These are phyloP conservation scores for Solanum stenotomum DNA, from an alignment of 257 asterid genomes.

Conservation along the genomic window DNA sequence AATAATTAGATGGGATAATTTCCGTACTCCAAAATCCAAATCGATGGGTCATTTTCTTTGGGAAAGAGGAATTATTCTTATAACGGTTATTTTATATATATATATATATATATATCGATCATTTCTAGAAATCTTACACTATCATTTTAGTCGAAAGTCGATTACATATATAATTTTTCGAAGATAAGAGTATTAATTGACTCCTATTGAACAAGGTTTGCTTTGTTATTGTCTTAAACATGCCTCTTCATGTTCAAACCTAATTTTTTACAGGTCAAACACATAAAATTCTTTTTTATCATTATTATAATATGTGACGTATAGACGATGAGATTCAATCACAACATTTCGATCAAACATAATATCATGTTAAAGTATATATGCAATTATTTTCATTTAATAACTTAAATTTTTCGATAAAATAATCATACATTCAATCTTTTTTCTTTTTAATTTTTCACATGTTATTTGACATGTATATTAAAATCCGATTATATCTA, in stretches of 20 bases:
- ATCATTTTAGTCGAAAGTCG: too few relatives aligned
- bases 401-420: not conserved
- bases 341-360: fast-evolving
- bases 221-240: not conserved
- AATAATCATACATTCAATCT: not conserved
- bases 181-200: not conserved
- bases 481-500: too few relatives aligned
- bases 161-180: too few relatives aligned
- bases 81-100: not conserved
- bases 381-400: not conserved
- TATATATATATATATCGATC: too few relatives aligned
- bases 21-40: not conserved
- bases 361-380: not conserved
- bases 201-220: not conserved
- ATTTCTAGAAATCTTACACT: too few relatives aligned
- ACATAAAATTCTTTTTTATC: too few relatives aligned
- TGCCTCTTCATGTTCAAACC: not conserved
- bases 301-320: too few relatives aligned
- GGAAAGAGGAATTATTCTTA: not conserved
- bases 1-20: not conserved
- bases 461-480: too few relatives aligned
- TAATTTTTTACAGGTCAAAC: too few relatives aligned
- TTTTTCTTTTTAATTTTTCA: too few relatives aligned
- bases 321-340: not conserved
- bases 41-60: not conserved